Conservation (phyloP, 352 stramenopile species). For the Pythium graminicola region DNA sequence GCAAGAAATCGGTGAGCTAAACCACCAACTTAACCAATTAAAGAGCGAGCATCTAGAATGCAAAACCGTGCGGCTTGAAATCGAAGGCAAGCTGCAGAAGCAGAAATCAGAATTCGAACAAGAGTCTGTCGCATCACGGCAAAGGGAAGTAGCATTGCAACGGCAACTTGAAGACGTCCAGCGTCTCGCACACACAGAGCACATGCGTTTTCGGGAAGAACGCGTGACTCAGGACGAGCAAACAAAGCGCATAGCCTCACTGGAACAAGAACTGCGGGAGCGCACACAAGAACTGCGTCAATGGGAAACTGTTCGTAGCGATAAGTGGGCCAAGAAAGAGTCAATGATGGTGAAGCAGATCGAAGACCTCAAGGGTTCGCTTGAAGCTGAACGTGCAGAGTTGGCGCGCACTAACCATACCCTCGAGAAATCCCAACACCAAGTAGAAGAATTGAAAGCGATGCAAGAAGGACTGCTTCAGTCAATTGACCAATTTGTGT, state of each 20-base stretch:
- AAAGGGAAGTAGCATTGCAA: conserved; percentile 28
- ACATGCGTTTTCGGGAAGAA: conserved; percentile 16
- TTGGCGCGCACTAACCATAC: conserved; percentile 9
- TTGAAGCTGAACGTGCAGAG: conserved; percentile 6
- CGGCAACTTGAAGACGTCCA: conserved; percentile 26
- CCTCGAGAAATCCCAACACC: conserved; percentile 14
- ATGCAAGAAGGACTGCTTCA: conserved; percentile 65
- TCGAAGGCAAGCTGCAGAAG: conserved; percentile 6
- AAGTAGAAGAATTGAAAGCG: conserved; percentile 53
- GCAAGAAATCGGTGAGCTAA: conserved; percentile 33
- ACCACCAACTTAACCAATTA: conserved; percentile 1
- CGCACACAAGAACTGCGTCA: conserved; percentile 8
- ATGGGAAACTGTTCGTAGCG: conserved; percentile 9
- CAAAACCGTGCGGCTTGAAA: conserved; percentile 8
- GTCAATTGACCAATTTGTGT: conserved; percentile 45
- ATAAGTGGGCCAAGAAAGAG: conserved; percentile 21
- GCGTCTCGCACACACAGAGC: conserved; percentile 28
- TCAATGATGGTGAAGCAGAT: conserved; percentile 22
- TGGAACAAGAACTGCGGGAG: conserved; percentile 21
- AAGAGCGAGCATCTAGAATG: conserved; percentile 13
- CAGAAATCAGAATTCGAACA: conserved; percentile 9
- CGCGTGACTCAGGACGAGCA: conserved; percentile 10
- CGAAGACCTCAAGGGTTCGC: conserved; percentile 17
- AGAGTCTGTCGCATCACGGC: conserved; percentile 16
- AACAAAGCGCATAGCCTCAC: conserved; percentile 11